Evolutionary conservation across 2,329 filamentous ascomycete genomes (phyloP).

Genomic region (Mariannaea elegans): DNA sequence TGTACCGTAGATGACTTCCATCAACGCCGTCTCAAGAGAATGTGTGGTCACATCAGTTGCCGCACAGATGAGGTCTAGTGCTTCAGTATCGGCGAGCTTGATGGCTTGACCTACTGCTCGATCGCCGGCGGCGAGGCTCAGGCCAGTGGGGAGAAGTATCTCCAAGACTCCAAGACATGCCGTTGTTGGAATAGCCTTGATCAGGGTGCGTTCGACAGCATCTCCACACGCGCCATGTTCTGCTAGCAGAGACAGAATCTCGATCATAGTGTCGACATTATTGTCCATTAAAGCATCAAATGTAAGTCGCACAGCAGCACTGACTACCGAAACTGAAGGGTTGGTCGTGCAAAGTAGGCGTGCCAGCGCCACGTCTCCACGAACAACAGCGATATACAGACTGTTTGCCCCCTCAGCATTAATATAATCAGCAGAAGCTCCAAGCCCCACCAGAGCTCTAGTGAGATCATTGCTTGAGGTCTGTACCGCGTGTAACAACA

Average conservation of each 20-base stretch:
- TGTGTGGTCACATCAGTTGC: not conserved
- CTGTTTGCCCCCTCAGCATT: not conserved
- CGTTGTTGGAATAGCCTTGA: not conserved
- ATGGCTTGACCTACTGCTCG: not conserved
- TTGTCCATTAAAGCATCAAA: not conserved
- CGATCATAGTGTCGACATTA: not conserved
- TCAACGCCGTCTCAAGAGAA: not conserved
- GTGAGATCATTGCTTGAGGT: not conserved
- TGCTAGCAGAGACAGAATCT: not conserved
- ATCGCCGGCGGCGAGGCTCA: not conserved
- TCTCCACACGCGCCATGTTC: not conserved
- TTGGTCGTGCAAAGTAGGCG: not conserved
- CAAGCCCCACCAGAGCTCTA: not conserved
- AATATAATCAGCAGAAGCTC: not conserved
- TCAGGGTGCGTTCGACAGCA: not conserved
- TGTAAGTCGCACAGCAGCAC: not conserved
- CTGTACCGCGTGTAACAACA: not conserved
- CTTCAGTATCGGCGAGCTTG: not conserved
- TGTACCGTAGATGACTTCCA: not conserved
- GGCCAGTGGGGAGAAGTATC: not conserved
- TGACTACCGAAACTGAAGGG: not conserved
- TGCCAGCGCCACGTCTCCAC: not conserved
- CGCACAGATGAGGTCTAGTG: not conserved
- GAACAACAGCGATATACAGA: not conserved
- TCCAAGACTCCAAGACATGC: not conserved